Conservation (phyloP, 805 yeast genomes). For the Wickerhamomyces sydowiorum region DNA sequence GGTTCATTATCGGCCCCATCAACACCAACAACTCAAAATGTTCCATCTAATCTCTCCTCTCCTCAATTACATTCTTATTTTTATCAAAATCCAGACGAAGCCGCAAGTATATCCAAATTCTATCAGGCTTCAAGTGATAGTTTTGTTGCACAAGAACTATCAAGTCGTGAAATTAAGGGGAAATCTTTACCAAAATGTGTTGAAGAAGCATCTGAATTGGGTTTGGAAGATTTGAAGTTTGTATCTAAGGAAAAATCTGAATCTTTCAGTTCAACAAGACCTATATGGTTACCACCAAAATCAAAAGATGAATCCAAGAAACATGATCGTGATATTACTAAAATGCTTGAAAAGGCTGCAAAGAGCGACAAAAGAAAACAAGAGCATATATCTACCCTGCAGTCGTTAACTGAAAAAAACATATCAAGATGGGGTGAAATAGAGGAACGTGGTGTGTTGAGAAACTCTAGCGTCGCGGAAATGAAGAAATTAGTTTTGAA, state of each 20-base stretch:
- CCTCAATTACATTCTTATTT: background rate
- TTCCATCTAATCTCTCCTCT: background rate
- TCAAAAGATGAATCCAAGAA: slow-evolving; percentile 42
- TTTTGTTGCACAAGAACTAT: slow-evolving; percentile 12
- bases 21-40: slow-evolving; percentile 2
- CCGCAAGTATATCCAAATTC: slow-evolving; percentile 18
- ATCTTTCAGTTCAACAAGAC: slow-evolving; percentile 49
- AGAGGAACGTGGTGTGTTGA: slow-evolving; percentile 7
- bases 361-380: slow-evolving; percentile 12
- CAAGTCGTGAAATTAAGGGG: slow-evolving; percentile 11
- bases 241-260: slow-evolving; percentile 36
- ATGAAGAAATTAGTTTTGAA: slow-evolving; percentile 18
- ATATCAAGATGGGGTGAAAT: slow-evolving; percentile 18
- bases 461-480: slow-evolving; percentile 12
- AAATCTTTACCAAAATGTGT: slow-evolving; percentile 29
- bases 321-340: slow-evolving; percentile 50
- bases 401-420: slow-evolving; percentile 8
- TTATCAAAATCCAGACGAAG: slow-evolving; percentile 15
- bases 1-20: slow-evolving; percentile 21
- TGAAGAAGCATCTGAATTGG: slow-evolving; percentile 30
- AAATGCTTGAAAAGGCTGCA: slow-evolving; percentile 26
- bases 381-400: background rate
- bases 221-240: slow-evolving; percentile 53
- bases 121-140: slow-evolving; percentile 15
- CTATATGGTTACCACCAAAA: slow-evolving; percentile 67